Conservation (phyloP, 2,329 filamentous ascomycete genomes). For the Penicillium sp. region DNA sequence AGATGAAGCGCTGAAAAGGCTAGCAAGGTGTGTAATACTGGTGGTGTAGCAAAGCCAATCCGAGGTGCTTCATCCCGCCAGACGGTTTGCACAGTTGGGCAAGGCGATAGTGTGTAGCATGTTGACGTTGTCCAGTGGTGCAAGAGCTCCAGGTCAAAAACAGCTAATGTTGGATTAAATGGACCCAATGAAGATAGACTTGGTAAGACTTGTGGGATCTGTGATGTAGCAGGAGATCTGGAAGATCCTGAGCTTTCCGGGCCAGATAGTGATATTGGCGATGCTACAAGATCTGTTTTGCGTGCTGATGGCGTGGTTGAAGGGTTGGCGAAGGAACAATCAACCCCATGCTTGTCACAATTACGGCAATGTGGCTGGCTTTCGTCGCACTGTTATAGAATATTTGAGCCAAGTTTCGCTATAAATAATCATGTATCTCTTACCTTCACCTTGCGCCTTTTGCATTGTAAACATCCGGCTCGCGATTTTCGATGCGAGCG, state of each 20-base stretch:
- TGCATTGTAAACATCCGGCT: conserved; percentile 29
- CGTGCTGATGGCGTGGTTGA: background rate
- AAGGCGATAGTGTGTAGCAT: conserved; percentile 47
- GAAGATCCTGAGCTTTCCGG: conserved; percentile 1
- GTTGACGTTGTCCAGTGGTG: conserved; percentile 55
- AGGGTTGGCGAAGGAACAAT: conserved; percentile 18
- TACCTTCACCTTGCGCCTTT: conserved; percentile 32
- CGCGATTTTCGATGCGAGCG: conserved; percentile 30
- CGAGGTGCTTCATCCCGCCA: conserved; percentile 51
- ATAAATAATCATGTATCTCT: background rate
- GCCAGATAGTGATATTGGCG: background rate
- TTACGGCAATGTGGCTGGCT: conserved; percentile 27
- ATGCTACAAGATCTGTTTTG: background rate
- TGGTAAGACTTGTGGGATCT: background rate
- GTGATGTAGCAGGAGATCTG: background rate
- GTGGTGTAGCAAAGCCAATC: conserved; percentile 49
- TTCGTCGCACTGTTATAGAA: conserved; percentile 28
- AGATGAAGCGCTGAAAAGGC: conserved; percentile 53
- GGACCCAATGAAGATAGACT: background rate
- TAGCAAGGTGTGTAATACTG: conserved; percentile 52
- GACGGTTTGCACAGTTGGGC: conserved; percentile 45
- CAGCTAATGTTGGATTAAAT: conserved; percentile 12
- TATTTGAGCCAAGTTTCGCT: background rate
- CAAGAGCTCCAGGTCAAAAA: conserved; percentile 53
- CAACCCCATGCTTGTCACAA: conserved; percentile 23